Evolutionary conservation across 441 rosid genomes (phyloP).

Genomic region (Theobroma grandiflorum): DNA sequence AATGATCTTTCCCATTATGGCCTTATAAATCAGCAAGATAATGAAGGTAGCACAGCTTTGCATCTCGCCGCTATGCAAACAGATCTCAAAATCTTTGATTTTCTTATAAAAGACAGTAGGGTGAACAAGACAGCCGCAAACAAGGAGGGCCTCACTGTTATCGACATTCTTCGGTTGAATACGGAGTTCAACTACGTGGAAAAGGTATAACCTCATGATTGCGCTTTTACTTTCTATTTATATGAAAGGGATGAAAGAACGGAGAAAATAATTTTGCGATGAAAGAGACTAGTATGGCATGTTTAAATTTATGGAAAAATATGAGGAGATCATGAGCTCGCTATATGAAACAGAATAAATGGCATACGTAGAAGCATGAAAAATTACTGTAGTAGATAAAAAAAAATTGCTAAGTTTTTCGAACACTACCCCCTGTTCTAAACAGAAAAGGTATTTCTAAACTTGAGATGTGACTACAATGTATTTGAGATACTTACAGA

Average conservation of each 20-base stretch:
- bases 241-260: not conserved
- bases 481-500: not conserved
- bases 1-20: constrained; percentile 19
- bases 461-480: not conserved
- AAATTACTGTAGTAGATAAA: no score
- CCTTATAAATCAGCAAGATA: constrained; percentile 34
- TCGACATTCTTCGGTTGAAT: constrained; percentile 33
- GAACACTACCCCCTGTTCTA: no score
- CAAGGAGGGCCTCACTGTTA: constrained; percentile 34
- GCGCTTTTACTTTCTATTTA: not conserved
- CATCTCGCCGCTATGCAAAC: constrained; percentile 36
- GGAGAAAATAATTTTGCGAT: no score
- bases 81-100: constrained; percentile 20
- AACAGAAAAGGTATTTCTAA: no score
- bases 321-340: no score
- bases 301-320: no score
- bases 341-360: no score
- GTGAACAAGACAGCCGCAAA: constrained; percentile 36
- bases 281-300: no score
- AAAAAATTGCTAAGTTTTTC: no score
- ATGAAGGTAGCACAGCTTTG: constrained; percentile 43
- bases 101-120: constrained; percentile 33
- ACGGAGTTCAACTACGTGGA: not conserved
- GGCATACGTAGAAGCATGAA: no score
- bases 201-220: constrained; percentile 22